Base-by-base conservation (phyloP, 495 filamentous ascomycete genomes). In the Aspergillus wentii region DNA sequence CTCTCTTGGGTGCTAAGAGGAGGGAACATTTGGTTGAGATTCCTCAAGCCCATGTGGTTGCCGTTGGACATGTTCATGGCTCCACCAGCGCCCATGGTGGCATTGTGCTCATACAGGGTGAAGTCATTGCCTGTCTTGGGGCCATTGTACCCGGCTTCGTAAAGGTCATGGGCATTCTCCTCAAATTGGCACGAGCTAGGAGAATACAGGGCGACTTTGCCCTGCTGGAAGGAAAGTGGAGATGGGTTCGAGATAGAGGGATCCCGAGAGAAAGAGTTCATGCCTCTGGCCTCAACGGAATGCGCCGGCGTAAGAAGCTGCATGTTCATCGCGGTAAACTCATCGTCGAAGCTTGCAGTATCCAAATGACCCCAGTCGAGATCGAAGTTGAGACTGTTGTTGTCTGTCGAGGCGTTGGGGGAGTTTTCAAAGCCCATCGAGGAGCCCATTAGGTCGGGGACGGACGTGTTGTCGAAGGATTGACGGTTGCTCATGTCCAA, bases 171-270 rank as follows among this genome's bases (percentile, higher is more conserved):
- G 10, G 48, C 14, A 8, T 54, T 54, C 29, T 62, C 60, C 13
- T 66, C 65, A 2, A 54, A 42, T 3, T 39, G 16, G 26, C 36
- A 47, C 1, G 75, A 71, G 32, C 72, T 62, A 3, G 80, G 80
- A 0, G 80, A 80, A 54, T 72, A 82, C 30, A 86, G 69, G 70
- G 82, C 78, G 8, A 74, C 51, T 33, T 80, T 78, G 14, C 71
- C 78, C 45, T 84, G 81, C 30, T 28, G 18, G 17, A 18, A 3
- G 29, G 11, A 33, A 22, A 33, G 18, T 25, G 42, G 44, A 27
- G 43, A 35, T 13, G 52, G 46, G 3, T 43, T 25, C 13, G 47
- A 52, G 19, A 57, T 49, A 31, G 48, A 54, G 18, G 61, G 51
- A 31, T 66, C 56, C 17, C 50, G 42, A 23, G 44, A 39, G 26